Evolutionary conservation across 2,329 filamentous ascomycete genomes (phyloP).

Genomic region (Parastagonospora nodorum): DNA sequence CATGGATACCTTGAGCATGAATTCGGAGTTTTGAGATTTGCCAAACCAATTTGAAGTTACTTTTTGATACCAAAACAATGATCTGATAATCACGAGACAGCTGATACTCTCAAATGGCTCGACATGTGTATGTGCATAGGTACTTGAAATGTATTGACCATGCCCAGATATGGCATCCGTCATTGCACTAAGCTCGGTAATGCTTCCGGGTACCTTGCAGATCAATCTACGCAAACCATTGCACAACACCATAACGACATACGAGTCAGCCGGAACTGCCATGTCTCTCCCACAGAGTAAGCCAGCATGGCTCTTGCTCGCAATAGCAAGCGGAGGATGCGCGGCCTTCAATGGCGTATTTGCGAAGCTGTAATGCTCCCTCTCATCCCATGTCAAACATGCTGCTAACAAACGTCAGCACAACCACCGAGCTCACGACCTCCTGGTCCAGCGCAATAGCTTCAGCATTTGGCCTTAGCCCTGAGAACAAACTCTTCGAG

Average conservation of each 20-base stretch:
- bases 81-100: not conserved
- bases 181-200: slow-evolving; percentile 23
- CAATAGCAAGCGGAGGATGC: slow-evolving; percentile 75
- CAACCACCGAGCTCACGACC: slow-evolving; percentile 64
- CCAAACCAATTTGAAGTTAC: not conserved
- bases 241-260: not conserved
- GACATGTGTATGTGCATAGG: no score
- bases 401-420: slow-evolving; percentile 48
- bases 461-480: slow-evolving; percentile 51
- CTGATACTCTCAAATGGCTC: not conserved
- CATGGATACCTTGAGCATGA: slow-evolving; percentile 26
- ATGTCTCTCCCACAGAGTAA: slow-evolving; percentile 33
- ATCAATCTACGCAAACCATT: not conserved
- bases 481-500: slow-evolving; percentile 56
- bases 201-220: slow-evolving; percentile 21
- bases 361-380: slow-evolving; percentile 71
- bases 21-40: slow-evolving; percentile 16
- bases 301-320: slow-evolving; percentile 63
- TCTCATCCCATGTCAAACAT: slow-evolving; percentile 3
- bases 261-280: not conserved
- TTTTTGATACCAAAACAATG: not conserved
- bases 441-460: slow-evolving; percentile 58
- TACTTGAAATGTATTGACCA: not conserved
- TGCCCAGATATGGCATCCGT: not conserved
- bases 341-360: slow-evolving; percentile 83